These are phyloP conservation scores for Dendrobium nobile DNA, from an alignment of 106 monocot genomes.

Conservation along the genomic window DNA sequence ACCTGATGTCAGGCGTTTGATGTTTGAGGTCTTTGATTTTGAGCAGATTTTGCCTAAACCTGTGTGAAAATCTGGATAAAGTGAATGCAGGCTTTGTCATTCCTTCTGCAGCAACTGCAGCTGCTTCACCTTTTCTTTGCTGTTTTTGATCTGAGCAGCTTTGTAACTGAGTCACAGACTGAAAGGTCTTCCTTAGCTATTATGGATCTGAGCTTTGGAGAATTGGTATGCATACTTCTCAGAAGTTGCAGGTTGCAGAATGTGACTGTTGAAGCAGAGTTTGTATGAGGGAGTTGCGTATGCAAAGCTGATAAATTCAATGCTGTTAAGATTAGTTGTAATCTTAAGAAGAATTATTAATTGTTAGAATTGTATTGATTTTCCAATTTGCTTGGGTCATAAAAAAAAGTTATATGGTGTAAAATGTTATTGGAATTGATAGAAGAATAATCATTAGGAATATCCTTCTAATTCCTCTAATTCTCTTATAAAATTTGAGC, in stretches of 20 bases:
- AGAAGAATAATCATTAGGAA: too few relatives aligned
- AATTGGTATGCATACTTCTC: too few relatives aligned
- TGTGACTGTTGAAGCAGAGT: not conserved
- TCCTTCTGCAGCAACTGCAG: not conserved
- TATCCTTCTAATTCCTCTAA: too few relatives aligned
- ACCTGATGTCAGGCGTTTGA: slow-evolving; percentile 83
- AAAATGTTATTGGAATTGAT: too few relatives aligned
- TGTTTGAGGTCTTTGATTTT: slow-evolving; percentile 97
- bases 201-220: too few relatives aligned
- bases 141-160: not conserved
- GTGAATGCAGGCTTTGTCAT: not conserved
- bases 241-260: not conserved
- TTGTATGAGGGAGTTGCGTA: not conserved
- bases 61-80: slow-evolving; percentile 21
- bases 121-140: not conserved
- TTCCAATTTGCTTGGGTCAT: not conserved
- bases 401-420: not conserved
- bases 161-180: too few relatives aligned
- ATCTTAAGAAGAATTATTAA: not conserved
- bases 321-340: not conserved
- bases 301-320: not conserved
- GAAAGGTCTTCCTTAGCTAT: too few relatives aligned
- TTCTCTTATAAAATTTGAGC: too few relatives aligned
- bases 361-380: not conserved
- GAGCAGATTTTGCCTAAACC: slow-evolving; percentile 86